Conservation (phyloP, 108 stramenopile species). For the Seminavis robusta region DNA sequence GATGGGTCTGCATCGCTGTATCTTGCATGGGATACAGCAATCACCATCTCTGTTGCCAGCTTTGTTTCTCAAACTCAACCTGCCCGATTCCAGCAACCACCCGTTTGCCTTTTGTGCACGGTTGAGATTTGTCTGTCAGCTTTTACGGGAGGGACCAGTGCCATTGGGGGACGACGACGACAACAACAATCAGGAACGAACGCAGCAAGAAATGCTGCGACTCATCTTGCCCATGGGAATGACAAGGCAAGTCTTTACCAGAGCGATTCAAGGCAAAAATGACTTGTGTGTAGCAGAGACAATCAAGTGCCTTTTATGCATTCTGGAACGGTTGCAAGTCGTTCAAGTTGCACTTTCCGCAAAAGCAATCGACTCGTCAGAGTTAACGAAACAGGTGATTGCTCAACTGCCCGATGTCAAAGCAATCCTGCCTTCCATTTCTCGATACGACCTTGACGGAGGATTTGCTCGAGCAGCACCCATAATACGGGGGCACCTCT, state of each 20-base stretch:
- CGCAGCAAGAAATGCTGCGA: slow-evolving; percentile 3
- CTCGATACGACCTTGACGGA: too few species aligned
- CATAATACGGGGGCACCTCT: too few species aligned
- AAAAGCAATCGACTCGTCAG: too few species aligned
- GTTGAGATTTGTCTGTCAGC: slow-evolving; percentile 38
- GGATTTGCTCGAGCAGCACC: too few species aligned
- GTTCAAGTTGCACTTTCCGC: not conserved
- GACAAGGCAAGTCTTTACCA: slow-evolving; percentile 43
- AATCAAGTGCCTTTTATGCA: slow-evolving; percentile 39
- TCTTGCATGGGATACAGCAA: slow-evolving; percentile 13
- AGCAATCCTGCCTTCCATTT: too few species aligned
- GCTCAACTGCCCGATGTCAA: too few species aligned
- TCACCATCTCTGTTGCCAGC: slow-evolving; percentile 47
- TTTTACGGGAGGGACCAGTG: slow-evolving; percentile 50
- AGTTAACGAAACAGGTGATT: too few species aligned
- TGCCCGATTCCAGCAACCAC: slow-evolving; percentile 62
- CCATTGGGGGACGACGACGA: slow-evolving; percentile 14
- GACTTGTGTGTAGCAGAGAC: slow-evolving; percentile 44
- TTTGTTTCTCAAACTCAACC: slow-evolving; percentile 39
- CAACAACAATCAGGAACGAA: not conserved
- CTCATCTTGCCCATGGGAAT: slow-evolving; percentile 38
- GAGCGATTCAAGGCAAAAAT: slow-evolving; percentile 54
- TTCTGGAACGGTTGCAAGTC: slow-evolving; percentile 38
- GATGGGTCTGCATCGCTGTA: too few species aligned
- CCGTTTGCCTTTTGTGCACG: slow-evolving; percentile 44